Conservation (phyloP, 257 asterid species). For the Salvia miltiorrhiza region DNA sequence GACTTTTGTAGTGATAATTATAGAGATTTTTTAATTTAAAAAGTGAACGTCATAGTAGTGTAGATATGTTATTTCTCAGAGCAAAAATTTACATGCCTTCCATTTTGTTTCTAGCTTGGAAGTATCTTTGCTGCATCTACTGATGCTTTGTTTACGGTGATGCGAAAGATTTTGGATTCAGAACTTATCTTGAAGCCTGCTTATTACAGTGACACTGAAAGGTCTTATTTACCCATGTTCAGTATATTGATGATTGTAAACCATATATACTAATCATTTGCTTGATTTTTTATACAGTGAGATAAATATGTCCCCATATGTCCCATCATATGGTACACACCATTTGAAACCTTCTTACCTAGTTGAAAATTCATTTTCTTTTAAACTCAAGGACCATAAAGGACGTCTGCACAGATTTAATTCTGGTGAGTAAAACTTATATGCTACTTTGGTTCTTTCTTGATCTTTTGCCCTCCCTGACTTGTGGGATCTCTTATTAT, state of each 20-base stretch:
- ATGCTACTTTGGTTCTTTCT: neutral
- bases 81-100: neutral
- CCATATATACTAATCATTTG: constrained; percentile 14
- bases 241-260: constrained; percentile 13
- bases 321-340: constrained; percentile 61
- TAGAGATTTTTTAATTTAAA: neutral
- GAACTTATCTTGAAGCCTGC: constrained; percentile 78
- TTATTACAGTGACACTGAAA: constrained; percentile 79
- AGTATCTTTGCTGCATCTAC: constrained; percentile 65
- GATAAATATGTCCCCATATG: constrained; percentile 68
- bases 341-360: constrained; percentile 66
- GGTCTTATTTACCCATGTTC: constrained; percentile 38
- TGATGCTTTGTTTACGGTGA: constrained; percentile 73
- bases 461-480: neutral
- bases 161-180: constrained; percentile 99
- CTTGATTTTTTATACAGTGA: constrained; percentile 60
- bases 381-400: constrained; percentile 77
- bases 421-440: constrained; percentile 59
- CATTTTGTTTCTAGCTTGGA: constrained; percentile 55
- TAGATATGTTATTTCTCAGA: constrained; percentile 12
- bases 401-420: constrained; percentile 82
- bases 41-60: constrained; percentile 4
- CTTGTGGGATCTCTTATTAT: neutral
- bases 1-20: neutral
- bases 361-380: constrained; percentile 75